Base-by-base conservation (phyloP, 2,329 filamentous ascomycete species). In the Cordyceps farinosa region DNA sequence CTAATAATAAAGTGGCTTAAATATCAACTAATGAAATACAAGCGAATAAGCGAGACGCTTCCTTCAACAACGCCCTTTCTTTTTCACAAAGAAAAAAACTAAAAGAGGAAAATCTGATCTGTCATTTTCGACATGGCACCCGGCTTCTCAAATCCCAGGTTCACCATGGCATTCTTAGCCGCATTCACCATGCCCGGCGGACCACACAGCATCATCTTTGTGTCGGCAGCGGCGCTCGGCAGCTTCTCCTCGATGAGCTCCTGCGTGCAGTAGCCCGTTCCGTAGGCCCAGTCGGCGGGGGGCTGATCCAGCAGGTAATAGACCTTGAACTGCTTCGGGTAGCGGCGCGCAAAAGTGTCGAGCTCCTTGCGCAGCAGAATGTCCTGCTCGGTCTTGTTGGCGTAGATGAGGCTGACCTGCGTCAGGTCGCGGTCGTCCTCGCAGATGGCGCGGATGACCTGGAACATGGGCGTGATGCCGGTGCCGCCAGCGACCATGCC, bases 381-480 rank as follows among this genome's bases (percentile, higher is more conserved):
- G 66, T 89, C 87, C 2, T 76, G 77, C 66, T 87, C 84, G 0
- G 77, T 78, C 1, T 80, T 77, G 71, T 87, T 88, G 36, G 84
- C 86, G 65, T 87, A 87, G 36, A 89, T 72, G 5, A 89, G 74
- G 51, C 76, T 82, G 48, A 88, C 71, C 66, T 83, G 73, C 0
- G 87, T 88, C 1, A 75, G 77, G 10, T 61, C 87, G 7, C 72
- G 74, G n/a, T 80, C 76, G 61, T 88, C 82, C 68, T 87, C 85
- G 68, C 84, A 86, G 62, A 88, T 86, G 50, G 84, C 84, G 4
- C 85, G 81, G 68, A 88, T 87, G 7, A 89, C 72, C 69, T 88
- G 85, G 61, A 69, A 76, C 72, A 76, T 73, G 38, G 58, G 58
- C 29, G 58, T 61, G 11, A 75, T 74, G 11, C 73, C 74, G 0